Conservation (phyloP, 306 rosid species). For the Prunus fruticosa region DNA sequence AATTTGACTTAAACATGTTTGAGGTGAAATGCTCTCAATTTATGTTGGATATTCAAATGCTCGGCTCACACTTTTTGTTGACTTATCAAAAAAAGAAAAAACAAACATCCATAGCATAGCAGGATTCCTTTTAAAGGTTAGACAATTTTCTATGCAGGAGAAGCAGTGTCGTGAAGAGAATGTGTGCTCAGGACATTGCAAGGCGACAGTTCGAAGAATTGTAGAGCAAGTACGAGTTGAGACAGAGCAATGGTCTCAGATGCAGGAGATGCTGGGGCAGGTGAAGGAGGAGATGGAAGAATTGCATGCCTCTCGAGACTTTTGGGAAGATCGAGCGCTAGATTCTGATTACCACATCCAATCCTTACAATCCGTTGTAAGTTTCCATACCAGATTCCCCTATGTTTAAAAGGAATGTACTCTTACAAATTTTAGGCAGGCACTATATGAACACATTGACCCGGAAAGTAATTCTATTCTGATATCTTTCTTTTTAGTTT, state of each 20-base stretch:
- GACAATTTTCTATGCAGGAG: constrained; percentile 36
- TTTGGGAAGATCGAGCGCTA: constrained; percentile 75
- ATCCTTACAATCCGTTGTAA: constrained; percentile 53
- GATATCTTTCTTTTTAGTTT: background rate
- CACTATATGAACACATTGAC: no score
- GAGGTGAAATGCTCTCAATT: no score
- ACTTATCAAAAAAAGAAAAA: no score
- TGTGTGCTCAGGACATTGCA: constrained; percentile 78
- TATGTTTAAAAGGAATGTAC: background rate
- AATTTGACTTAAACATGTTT: background rate
- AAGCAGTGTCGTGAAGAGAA: constrained; percentile 41
- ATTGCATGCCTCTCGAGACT: constrained; percentile 79
- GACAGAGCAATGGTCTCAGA: constrained; percentile 97
- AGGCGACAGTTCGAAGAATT: constrained; percentile 66
- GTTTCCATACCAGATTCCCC: constrained; percentile 7
- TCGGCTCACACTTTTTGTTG: no score
- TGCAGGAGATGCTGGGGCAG: constrained; percentile 85
- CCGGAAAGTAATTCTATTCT: no score
- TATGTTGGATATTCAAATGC: no score
- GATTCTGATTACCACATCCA: constrained; percentile 56
- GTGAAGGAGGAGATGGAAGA: constrained; percentile 94
- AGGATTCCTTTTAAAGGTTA: background rate
- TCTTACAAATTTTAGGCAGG: no score
- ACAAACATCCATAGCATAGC: no score
- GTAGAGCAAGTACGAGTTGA: constrained; percentile 86